Evolutionary conservation across 2,329 filamentous ascomycete species (phyloP), one percentile per base, ranked within the genome.

Genomic region (Colletotrichum aenigma): DNA sequence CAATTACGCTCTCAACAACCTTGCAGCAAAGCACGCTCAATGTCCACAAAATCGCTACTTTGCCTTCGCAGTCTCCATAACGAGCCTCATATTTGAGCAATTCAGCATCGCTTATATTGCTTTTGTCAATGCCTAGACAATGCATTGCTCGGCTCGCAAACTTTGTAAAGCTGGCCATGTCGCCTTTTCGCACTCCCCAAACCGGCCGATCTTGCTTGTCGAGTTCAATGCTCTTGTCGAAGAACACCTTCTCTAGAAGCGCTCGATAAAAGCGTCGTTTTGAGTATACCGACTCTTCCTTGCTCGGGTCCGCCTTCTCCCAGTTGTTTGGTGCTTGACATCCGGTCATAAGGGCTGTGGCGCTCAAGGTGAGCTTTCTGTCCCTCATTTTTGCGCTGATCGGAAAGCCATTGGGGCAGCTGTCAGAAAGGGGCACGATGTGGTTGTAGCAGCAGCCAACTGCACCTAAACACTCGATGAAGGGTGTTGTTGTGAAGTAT

Each of bases 381-480:
- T 36, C 36, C 26, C 79, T 77, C 34, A 84, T 60, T 15, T 60
- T 82, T 0, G 80, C 78, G 4, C 86, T 89, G 70, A 90, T 84
- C 18, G 81, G 78, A 18, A 83, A 82, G 21, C 84, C 84, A 8
- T 82, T 79, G 1, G 86, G 85, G 18, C 85, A 85, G 48, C 82
- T 72, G 7, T 83, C 81, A 2, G 88, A 83, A 9, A 73, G 77
- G 7, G 80, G 79, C 4, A 79, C 66, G 24, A 84, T 81, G 70
- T 84, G 82, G 70, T 84, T 83, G 56, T 84, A 84, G 76, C 82
- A 84, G 70, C 82, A 84, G 2, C 82, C 82, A 6, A 84, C 77
- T 3, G 80, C 80, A 0, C 78, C 82, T 4, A 84, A 68, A 18
- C 72, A 68, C 3, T 75, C 66, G 38, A 84, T 78, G 12, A 72